Evolutionary conservation across 2,329 filamentous ascomycete genomes (phyloP).

Genomic region (Penicillium sp.): DNA sequence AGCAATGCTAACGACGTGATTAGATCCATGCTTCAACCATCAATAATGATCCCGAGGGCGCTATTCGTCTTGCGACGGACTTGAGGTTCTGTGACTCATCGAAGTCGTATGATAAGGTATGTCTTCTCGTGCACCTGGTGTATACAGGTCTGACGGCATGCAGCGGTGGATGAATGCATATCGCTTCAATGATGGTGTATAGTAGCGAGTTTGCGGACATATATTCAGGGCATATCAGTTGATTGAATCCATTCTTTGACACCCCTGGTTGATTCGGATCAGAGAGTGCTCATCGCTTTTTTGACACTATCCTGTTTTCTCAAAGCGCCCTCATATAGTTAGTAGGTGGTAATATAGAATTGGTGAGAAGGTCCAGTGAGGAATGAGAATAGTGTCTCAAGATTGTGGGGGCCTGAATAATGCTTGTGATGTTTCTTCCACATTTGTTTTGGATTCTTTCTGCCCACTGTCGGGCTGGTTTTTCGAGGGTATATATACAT

Average conservation of each 20-base stretch:
- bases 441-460: too few relatives aligned
- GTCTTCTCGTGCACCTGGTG: background rate
- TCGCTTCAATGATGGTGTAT: constrained; percentile 41
- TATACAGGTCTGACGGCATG: background rate
- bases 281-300: background rate
- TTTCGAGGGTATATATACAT: too few relatives aligned
- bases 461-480: too few relatives aligned
- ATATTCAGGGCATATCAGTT: background rate
- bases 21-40: constrained; percentile 64
- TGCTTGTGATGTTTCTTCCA: too few relatives aligned
- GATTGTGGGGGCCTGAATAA: too few relatives aligned
- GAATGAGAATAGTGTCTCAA: too few relatives aligned
- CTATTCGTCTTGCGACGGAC: constrained; percentile 62
- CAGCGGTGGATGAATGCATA: constrained; percentile 49
- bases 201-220: background rate
- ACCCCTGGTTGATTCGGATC: background rate
- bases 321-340: too few relatives aligned
- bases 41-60: constrained; percentile 57
- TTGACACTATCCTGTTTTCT: too few relatives aligned
- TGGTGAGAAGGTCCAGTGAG: too few relatives aligned
- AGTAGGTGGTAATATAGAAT: too few relatives aligned
- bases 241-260: background rate
- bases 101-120: constrained; percentile 55
- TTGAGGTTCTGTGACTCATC: constrained; percentile 60
- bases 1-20: background rate